Evolutionary conservation across 495 filamentous ascomycete genomes (phyloP).

Genomic region (Penicillium lagena): DNA sequence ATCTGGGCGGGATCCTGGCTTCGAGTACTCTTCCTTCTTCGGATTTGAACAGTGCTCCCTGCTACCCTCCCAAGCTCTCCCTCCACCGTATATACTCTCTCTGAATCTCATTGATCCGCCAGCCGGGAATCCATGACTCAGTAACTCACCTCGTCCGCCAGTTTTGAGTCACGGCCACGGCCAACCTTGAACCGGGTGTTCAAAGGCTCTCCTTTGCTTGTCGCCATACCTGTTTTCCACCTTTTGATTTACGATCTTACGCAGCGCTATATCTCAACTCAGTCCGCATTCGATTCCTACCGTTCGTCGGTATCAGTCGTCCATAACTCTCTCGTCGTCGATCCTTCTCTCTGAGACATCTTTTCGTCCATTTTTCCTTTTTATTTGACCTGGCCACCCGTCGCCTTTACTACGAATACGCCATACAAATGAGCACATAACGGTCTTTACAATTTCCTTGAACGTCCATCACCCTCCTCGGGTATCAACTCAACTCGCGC

Average conservation of each 20-base stretch:
- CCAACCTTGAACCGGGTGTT: conserved; percentile 38
- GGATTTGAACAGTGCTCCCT: conserved; percentile 4
- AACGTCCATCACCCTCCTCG: conserved; percentile 38
- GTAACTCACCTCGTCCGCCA: conserved; percentile 25
- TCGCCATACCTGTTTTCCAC: conserved; percentile 23
- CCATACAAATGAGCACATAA: conserved; percentile 64
- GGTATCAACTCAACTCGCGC: conserved; percentile 37
- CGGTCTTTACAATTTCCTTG: conserved; percentile 50
- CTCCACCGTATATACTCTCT: conserved; percentile 4
- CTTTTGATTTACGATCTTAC: conserved; percentile 41
- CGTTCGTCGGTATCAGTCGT: conserved; percentile 7
- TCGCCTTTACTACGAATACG: conserved; percentile 36
- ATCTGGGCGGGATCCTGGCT: conserved; percentile 2
- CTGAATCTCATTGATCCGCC: background rate
- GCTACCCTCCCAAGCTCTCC: conserved; percentile 16
- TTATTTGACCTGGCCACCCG: conserved; percentile 25
- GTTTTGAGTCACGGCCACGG: conserved; percentile 28
- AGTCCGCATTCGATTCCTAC: conserved; percentile 21
- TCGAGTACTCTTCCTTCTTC: conserved; percentile 13
- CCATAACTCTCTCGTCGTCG: no score
- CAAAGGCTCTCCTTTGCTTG: conserved; percentile 27
- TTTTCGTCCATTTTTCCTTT: conserved; percentile 7
- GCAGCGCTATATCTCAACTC: conserved; percentile 34
- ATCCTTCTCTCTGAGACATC: no score
- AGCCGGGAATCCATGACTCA: conserved; percentile 30